phyloP scores from a whole-genome alignment of 2,329 filamentous ascomycete genomes.

The Geoglossum cookeanum region DNA sequence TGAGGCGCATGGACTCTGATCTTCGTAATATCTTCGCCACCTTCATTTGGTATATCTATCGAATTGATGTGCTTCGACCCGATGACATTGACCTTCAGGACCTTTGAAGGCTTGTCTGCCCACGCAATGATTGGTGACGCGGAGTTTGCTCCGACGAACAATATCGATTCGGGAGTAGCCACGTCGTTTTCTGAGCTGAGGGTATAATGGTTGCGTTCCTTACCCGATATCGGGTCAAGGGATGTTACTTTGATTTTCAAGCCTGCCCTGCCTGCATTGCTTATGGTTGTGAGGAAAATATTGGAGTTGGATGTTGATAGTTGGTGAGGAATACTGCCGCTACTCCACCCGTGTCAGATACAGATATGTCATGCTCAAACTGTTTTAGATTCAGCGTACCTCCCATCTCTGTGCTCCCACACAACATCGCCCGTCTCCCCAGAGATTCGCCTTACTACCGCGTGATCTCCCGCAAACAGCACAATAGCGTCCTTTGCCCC shows the following conservation, averaged over 20 bases:
- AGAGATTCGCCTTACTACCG: constrained; percentile 50
- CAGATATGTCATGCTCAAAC: neutral
- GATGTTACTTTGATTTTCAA: constrained; percentile 60
- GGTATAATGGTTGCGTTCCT: constrained; percentile 49
- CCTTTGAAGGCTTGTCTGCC: constrained; percentile 43
- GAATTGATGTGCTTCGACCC: constrained; percentile 25
- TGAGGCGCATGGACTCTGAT: constrained; percentile 55
- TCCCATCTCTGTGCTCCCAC: constrained; percentile 57
- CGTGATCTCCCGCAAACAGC: constrained; percentile 37
- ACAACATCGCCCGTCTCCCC: constrained; percentile 51
- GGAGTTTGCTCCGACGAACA: constrained; percentile 59
- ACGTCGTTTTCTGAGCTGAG: constrained; percentile 61
- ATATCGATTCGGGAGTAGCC: constrained; percentile 40
- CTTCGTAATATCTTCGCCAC: constrained; percentile 25
- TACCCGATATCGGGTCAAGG: constrained; percentile 54
- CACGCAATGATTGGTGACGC: constrained; percentile 58
- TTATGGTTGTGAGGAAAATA: constrained; percentile 60
- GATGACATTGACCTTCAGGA: constrained; percentile 53
- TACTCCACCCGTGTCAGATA: constrained; percentile 17
- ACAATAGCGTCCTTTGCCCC: constrained; percentile 49
- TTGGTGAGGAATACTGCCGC: constrained; percentile 54
- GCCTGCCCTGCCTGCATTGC: constrained; percentile 39
- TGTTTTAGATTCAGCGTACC: constrained; percentile 17
- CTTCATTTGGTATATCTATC: constrained; percentile 23
- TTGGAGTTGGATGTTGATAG: constrained; percentile 48